These are phyloP conservation scores for Conticribra weissflogii DNA, from an alignment of 108 stramenopile genomes.

Conservation along the genomic window DNA sequence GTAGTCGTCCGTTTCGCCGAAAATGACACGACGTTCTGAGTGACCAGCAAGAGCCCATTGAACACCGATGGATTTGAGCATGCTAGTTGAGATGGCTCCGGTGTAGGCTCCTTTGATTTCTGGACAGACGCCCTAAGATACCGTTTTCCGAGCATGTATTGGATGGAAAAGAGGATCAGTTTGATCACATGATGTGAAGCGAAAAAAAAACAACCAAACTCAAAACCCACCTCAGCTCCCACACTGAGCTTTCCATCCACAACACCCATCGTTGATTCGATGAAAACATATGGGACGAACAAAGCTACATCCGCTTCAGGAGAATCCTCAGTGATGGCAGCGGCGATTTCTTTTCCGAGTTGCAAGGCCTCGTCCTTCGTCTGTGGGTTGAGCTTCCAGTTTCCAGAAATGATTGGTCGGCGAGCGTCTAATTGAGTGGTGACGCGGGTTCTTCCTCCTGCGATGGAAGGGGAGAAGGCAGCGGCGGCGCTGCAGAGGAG, in stretches of 20 bases:
- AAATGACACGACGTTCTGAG: conserved; percentile 94
- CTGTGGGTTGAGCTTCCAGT: conserved; percentile 95
- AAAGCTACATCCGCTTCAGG: conserved; percentile 82
- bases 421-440: conserved; percentile 45
- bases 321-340: conserved; percentile 55
- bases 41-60: conserved; percentile 97
- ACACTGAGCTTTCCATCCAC: conserved; percentile 66
- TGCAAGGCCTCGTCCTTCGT: conserved; percentile 73
- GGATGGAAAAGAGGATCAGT: conserved; percentile 7
- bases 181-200: conserved; percentile 5
- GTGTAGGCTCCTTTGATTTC: conserved; percentile 95
- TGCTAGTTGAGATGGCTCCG: conserved; percentile 90
- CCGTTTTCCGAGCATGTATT: not conserved
- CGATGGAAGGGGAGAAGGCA: too few relatives aligned
- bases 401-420: conserved; percentile 91
- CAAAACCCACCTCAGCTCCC: conserved; percentile 76
- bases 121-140: conserved; percentile 68
- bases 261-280: conserved; percentile 64
- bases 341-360: conserved; percentile 72
- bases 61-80: conserved; percentile 86
- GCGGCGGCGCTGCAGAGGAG: conserved; percentile 34
- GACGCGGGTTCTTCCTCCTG: conserved; percentile 1
- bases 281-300: conserved; percentile 86
- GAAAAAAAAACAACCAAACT: not conserved
- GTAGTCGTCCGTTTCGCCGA: conserved; percentile 92